Conservation (phyloP, 2,329 filamentous ascomycete species). For the Mollisia scopiformis region DNA sequence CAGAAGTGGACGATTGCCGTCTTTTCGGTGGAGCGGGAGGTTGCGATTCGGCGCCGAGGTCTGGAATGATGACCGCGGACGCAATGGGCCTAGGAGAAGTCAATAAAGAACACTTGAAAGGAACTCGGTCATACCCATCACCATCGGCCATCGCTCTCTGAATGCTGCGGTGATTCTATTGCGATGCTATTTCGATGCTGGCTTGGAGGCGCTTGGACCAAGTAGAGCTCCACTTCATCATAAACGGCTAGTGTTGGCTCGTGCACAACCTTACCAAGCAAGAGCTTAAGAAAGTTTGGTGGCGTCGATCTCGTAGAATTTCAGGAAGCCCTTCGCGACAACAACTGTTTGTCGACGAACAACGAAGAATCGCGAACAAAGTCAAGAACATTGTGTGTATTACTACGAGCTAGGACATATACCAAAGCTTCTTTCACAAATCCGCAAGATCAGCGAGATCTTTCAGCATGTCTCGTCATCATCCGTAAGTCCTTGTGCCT, state of each 20-base stretch:
- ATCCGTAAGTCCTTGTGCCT: constrained; percentile 65
- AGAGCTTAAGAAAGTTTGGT: background rate
- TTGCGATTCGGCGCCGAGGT: constrained; percentile 9
- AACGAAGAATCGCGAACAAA: too few species aligned
- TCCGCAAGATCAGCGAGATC: background rate
- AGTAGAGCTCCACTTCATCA: background rate
- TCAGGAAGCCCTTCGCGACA: background rate
- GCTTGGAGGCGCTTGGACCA: too few species aligned
- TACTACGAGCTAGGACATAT: background rate
- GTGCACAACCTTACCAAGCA: constrained; percentile 6
- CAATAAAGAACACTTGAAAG: constrained; percentile 11
- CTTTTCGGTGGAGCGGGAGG: constrained; percentile 39
- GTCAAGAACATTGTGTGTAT: background rate
- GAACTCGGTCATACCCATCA: constrained; percentile 20
- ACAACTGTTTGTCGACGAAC: background rate
- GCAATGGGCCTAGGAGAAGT: constrained; percentile 35
- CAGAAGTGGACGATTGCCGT: constrained; percentile 54
- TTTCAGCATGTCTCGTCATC: constrained; percentile 39
- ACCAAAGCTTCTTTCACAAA: background rate
- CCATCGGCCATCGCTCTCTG: constrained; percentile 27
- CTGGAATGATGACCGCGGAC: constrained; percentile 40
- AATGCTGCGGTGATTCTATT: too few species aligned
- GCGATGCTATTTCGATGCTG: background rate
- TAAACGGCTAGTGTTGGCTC: background rate
- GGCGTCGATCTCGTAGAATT: background rate